Base-by-base conservation (phyloP, 1,139 yeast genomes). In the Blastobotrys buckinghamii region DNA sequence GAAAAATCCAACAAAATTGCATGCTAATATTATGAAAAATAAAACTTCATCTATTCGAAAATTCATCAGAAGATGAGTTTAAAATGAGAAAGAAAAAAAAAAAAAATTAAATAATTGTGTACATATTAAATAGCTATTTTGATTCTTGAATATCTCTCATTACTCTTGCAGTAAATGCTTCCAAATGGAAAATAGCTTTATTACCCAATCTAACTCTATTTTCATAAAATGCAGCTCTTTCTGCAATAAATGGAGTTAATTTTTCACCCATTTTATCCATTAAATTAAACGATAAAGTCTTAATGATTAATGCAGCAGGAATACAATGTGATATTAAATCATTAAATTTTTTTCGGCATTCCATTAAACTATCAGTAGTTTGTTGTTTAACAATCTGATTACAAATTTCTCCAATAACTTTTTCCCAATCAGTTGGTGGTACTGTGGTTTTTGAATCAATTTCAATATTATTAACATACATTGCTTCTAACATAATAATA, bases 281-380 rank as follows among this genome's bases (percentile, higher is more conserved):
- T 51, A 90, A 68, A 42, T 77, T 75, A 56, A 82, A 76, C 30
- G 83, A 70, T 48, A 90, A 69, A 16, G 77, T 80, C 56, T 86
- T 88, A 57, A 92, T 71, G 27, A 92, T 82, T 17, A 81, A 71
- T 51, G 82, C 76, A 1, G 97, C 83, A 1, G 98, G 97, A 43
- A 94, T 89, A 58, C 97, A 90, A 67, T 92, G 98, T 0, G 97
- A 81, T 42, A 92, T 69, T 39, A 92, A 72, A 63, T 92, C 97
- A 66, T 94, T 92, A 50, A 87, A 73, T 0, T 79, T 77, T 3
- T 85, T 77, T 63, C 98, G 78, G 26, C 84, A 76, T 52, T 82
- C 81, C 27, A 90, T 80, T 43, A 92, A 56, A 47, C 59, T 59
- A 29, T 60, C 76, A n/a, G 90, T 95, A 1, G 82, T 76, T 56